Percentiles rank a stretch among this genome's conserved stretches.
These are phyloP conservation scores for Cryoendolithus antarcticus DNA, from an alignment of 2,329 filamentous ascomycete species.

Conservation along the genomic window DNA sequence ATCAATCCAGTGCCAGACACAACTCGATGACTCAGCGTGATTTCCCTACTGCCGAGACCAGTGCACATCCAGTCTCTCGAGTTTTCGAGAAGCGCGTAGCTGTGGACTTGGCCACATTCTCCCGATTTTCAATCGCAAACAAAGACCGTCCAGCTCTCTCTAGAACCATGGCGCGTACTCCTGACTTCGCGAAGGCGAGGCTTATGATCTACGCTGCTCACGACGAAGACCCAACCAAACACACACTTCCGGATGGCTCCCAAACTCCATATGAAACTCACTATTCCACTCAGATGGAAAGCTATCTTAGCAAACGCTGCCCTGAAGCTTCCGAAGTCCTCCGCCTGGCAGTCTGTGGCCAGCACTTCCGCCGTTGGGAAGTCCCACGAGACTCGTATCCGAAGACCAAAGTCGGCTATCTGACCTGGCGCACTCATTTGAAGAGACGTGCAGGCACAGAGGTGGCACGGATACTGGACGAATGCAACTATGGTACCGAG, in stretches of 20 bases:
- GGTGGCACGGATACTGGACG: conserved; percentile 40
- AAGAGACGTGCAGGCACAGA: conserved; percentile 60
- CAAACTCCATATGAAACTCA: conserved; percentile 63
- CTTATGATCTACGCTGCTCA: conserved; percentile 63
- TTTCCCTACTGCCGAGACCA: too few species aligned
- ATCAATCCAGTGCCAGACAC: too few species aligned
- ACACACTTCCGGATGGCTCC: conserved; percentile 31
- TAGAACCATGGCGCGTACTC: conserved; percentile 2
- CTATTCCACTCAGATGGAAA: conserved; percentile 69
- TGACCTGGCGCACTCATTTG: conserved; percentile 64
- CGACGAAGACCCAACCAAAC: conserved; percentile 50
- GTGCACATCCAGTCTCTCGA: too few species aligned
- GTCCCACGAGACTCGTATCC: conserved; percentile 62
- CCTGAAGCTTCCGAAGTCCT: conserved; percentile 55
- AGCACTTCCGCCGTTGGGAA: conserved; percentile 80
- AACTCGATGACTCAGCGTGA: too few species aligned
- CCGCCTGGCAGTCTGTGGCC: conserved; percentile 65
- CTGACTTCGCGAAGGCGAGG: conserved; percentile 38
- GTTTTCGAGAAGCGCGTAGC: too few species aligned
- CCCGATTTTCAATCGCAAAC: too few species aligned
- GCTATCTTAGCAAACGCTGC: conserved; percentile 51
- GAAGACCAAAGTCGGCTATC: conserved; percentile 62
- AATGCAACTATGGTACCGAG: conserved; percentile 37
- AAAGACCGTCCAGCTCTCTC: too few species aligned
- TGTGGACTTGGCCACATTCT: too few species aligned